phyloP scores from a whole-genome alignment of 2,329 filamentous ascomycete species.

The Arthrobotrys musiformis region DNA sequence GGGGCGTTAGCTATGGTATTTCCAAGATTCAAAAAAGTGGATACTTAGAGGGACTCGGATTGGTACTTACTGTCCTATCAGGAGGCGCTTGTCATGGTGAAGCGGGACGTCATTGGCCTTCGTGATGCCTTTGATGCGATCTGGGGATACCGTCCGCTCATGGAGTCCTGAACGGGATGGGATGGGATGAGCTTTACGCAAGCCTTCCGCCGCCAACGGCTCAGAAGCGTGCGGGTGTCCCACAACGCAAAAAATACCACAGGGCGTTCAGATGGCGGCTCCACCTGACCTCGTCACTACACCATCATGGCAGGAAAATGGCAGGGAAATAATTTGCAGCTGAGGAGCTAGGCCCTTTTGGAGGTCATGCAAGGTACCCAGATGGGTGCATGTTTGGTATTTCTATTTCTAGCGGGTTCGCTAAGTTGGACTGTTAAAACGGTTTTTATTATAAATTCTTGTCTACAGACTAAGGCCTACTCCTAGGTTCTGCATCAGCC shows the following conservation, averaged over 20 bases:
- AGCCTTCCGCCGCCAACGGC: conserved; percentile 24
- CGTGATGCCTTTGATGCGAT: conserved; percentile 17
- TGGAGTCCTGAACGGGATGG: not conserved
- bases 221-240: conserved; percentile 26
- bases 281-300: conserved; percentile 36
- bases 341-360: conserved; percentile 16
- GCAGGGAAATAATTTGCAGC: conserved; percentile 10
- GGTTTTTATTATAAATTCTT: not conserved
- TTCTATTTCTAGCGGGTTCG: conserved; percentile 5
- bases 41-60: conserved; percentile 2
- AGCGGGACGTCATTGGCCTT: conserved; percentile 19
- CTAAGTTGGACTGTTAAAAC: not conserved
- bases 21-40: not conserved
- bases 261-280: conserved; percentile 9
- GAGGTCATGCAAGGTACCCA: conserved; percentile 46
- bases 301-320: not conserved
- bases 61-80: conserved; percentile 26
- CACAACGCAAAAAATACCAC: conserved; percentile 34
- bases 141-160: not conserved
- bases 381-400: not conserved
- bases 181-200: conserved; percentile 2
- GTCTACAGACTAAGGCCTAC: too few relatives aligned
- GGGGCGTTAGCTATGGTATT: conserved; percentile 4
- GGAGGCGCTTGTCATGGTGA: conserved; percentile 35
- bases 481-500: too few relatives aligned